phyloP scores from a whole-genome alignment of 129 eudicot species.

The Pulicaria dysenterica region DNA sequence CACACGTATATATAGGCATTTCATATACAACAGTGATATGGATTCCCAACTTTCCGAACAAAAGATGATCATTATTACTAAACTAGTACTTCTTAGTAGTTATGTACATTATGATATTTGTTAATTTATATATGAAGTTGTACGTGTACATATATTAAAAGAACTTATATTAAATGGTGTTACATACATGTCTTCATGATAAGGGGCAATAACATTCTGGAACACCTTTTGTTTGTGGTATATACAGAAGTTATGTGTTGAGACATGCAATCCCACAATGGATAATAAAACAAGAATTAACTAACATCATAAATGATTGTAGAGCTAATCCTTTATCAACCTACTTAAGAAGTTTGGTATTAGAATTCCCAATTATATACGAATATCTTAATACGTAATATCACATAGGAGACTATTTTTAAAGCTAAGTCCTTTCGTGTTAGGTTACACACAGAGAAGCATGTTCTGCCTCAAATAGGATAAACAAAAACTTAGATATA shows the following conservation, averaged over 20 bases:
- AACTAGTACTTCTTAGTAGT: neutral
- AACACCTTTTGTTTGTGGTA: neutral
- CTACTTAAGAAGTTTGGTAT: slow-evolving; percentile 35
- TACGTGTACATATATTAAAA: slow-evolving; percentile 16
- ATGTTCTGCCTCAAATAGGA: slow-evolving; percentile 40
- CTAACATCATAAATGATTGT: slow-evolving; percentile 26
- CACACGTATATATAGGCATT: too few species aligned
- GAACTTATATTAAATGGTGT: neutral
- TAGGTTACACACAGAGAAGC: slow-evolving; percentile 15
- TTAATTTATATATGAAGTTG: neutral
- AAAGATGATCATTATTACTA: neutral
- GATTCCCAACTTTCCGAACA: neutral
- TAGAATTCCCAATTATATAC: slow-evolving; percentile 24
- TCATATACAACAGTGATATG: neutral
- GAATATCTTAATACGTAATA: neutral
- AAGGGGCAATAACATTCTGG: slow-evolving; percentile 26
- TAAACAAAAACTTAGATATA: slow-evolving; percentile 21
- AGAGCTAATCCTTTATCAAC: slow-evolving; percentile 31
- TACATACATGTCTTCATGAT: slow-evolving; percentile 27
- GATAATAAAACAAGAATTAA: slow-evolving; percentile 33
- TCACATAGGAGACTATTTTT: neutral
- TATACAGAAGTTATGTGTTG: slow-evolving; percentile 8
- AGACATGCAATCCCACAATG: slow-evolving; percentile 19
- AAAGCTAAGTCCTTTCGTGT: slow-evolving; percentile 22
- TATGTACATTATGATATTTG: neutral